Base-by-base conservation (phyloP, 495 filamentous ascomycete genomes). In the Podospora didyma region DNA sequence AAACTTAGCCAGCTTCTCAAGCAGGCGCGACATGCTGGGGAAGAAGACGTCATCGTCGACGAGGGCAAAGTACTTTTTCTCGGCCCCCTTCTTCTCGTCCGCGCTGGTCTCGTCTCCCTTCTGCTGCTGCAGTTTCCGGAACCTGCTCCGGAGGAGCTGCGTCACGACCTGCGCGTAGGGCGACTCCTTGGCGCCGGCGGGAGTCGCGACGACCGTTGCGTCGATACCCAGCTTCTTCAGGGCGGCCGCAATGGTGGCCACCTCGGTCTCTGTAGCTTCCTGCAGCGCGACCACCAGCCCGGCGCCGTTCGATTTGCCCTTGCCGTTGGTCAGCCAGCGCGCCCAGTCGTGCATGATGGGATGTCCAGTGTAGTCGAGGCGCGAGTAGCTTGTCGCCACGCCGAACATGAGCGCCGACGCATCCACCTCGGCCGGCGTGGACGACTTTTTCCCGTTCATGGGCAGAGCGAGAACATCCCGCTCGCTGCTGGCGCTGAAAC, bases 341-440 rank as follows among this genome's bases (percentile, higher is more conserved):
- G 60, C 54, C 67, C 69, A 74, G 62, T 70, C 67, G 20, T 58
- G 56, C 10, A 73, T 51, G 22, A 72, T 60, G 12, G 59, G 55
- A 9, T 49, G 57, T 31, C 67, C 64, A 0, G 77, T 77, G 17
- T 79, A 75, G 37, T 74, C 76, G 58, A 86, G 66, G 16, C 82
- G 72, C 14, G 73, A 68, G 28, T 79, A 66, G n/a, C 75, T 80
- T 2, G 83, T 86, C 0, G 82, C 79, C 14, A 83, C 76, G 44
- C 80, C 83, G 58, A 86, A 83, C 46, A 83, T 71, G 42, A 86
- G 71, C 51, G 75, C 64, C 5, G 81, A 82, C 7, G 78, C 81
- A 60, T 83, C 76, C 37, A 62, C 39, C 7, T 17, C 31, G 34
- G 19, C 17, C 22, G 49, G 47, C 20, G 28, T 24, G 42, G 20